phyloP scores from a whole-genome alignment of 208 protist species.

The Leptomonas pyrrhocoris region DNA sequence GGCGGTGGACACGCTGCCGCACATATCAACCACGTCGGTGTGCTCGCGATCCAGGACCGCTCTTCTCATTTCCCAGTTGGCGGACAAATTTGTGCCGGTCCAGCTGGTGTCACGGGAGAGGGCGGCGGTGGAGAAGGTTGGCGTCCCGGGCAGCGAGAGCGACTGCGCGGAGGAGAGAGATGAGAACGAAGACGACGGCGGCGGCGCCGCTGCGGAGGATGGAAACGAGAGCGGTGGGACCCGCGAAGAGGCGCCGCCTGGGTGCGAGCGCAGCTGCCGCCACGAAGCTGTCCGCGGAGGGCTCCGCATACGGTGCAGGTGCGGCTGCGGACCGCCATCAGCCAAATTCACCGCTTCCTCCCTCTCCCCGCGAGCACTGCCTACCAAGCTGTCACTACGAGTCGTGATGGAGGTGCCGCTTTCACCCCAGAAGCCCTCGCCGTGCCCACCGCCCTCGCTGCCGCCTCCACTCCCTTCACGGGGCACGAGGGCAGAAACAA shows the following conservation, averaged over 20 bases:
- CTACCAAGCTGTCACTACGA: too few relatives aligned
- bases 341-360: too few relatives aligned
- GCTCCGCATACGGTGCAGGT: background rate
- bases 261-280: conserved; percentile 29
- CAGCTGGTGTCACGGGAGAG: conserved; percentile 8
- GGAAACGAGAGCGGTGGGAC: background rate
- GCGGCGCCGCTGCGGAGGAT: background rate
- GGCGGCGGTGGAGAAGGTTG: background rate
- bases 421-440: background rate
- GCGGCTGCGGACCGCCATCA: background rate
- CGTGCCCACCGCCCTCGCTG: background rate
- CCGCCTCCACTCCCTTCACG: background rate
- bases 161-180: background rate
- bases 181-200: too few relatives aligned
- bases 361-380: too few relatives aligned
- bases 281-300: conserved; percentile 17
- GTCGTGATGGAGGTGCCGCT: background rate
- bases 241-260: conserved; percentile 11
- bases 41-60: background rate
- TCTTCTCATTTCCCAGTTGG: background rate
- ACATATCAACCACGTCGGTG: background rate
- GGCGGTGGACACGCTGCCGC: background rate
- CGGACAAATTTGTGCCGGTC: background rate
- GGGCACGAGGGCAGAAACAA: conserved; percentile 29
- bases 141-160: conserved; percentile 6